phyloP scores from a whole-genome alignment of 108 stramenopile genomes.

The Aurantiochytrium sp. region DNA sequence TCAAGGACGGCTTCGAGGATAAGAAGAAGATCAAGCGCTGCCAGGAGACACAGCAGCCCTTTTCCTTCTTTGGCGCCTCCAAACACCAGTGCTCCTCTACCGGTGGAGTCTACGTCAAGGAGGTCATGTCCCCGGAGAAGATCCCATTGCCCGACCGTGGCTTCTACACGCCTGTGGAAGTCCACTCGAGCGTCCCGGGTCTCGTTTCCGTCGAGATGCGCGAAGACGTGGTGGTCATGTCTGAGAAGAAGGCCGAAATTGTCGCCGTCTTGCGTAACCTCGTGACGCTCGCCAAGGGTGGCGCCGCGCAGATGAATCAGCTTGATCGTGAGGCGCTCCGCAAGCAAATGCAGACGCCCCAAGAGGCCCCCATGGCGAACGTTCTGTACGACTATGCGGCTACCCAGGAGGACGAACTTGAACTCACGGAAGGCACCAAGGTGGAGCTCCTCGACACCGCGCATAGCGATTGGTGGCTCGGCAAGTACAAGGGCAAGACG shows the following conservation, averaged over 20 bases:
- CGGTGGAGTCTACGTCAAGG: slow-evolving; percentile 5
- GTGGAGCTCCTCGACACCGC: slow-evolving; percentile 1
- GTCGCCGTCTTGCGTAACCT: not conserved
- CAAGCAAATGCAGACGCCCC: not conserved
- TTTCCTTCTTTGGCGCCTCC: not conserved
- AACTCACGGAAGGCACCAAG: not conserved
- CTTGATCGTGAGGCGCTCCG: not conserved
- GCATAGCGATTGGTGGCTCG: slow-evolving; percentile 13
- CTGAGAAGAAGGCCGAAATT: not conserved
- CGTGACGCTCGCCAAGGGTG: not conserved
- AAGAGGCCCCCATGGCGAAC: not conserved
- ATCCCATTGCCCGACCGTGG: not conserved
- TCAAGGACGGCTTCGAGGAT: not conserved
- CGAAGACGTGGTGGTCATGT: not conserved
- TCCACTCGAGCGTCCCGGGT: not conserved
- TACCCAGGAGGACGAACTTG: not conserved
- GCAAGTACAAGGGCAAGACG: not conserved
- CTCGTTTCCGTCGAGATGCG: slow-evolving; percentile 9
- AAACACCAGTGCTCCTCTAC: not conserved
- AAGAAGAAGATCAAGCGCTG: slow-evolving; percentile 18
- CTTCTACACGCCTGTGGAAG: not conserved
- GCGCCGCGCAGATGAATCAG: not conserved
- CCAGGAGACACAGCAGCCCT: slow-evolving; percentile 12
- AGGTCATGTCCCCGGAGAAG: not conserved
- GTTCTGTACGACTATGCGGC: not conserved